Conservation (phyloP, 2,329 filamentous ascomycete species). For the Chrysoporthe puriensis region DNA sequence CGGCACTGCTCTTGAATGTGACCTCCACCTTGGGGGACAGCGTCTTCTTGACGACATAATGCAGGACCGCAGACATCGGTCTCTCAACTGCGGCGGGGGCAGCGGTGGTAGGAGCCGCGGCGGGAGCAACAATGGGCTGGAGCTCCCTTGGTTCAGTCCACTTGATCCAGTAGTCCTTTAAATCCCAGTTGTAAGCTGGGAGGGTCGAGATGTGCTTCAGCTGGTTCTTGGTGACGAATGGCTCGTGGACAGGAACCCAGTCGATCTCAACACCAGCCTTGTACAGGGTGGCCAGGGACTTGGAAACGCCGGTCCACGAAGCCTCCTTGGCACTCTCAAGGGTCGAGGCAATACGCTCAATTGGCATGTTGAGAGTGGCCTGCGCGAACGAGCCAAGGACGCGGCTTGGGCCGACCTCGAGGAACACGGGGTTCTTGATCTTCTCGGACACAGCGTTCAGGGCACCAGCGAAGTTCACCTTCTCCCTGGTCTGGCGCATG, state of each 20-base stretch:
- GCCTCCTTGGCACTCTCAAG: conserved; percentile 58
- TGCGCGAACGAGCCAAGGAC: conserved; percentile 61
- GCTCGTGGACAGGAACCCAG: conserved; percentile 23
- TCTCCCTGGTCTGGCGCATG: conserved; percentile 61
- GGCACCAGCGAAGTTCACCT: conserved; percentile 66
- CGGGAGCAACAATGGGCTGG: background rate
- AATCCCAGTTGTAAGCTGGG: conserved; percentile 24
- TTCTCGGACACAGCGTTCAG: conserved; percentile 52
- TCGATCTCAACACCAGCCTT: conserved; percentile 22
- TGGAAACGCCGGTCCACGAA: conserved; percentile 16
- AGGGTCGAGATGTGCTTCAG: conserved; percentile 20
- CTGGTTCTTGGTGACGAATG: conserved; percentile 15
- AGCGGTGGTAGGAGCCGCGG: conserved; percentile 2
- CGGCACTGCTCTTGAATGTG: conserved; percentile 20
- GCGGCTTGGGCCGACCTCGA: conserved; percentile 69
- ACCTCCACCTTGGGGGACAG: conserved; percentile 24
- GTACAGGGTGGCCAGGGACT: conserved; percentile 21
- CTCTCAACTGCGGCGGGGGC: conserved; percentile 7
- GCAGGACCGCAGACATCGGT: conserved; percentile 22
- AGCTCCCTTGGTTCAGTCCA: conserved; percentile 24
- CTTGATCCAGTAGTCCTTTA: conserved; percentile 27
- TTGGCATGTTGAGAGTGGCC: conserved; percentile 56
- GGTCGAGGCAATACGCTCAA: conserved; percentile 59
- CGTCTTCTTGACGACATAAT: conserved; percentile 25
- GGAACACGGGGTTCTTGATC: conserved; percentile 63